Evolutionary conservation across 768 basidiomycete species (phyloP).

Genomic region (Artomyces pyxidatus): DNA sequence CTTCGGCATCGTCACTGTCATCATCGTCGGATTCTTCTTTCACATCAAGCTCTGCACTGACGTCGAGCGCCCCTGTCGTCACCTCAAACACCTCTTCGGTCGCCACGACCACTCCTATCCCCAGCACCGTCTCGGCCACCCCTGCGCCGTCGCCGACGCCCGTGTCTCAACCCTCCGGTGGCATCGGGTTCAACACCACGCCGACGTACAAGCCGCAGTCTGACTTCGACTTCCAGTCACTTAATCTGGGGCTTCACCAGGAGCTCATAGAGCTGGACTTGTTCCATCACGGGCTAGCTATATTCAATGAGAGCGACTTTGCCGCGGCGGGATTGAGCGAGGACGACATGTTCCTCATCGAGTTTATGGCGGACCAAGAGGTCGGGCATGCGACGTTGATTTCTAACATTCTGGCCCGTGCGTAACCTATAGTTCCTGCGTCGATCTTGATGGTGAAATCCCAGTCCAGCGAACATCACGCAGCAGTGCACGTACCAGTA

Average conservation of each 20-base stretch:
- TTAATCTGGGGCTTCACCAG: conserved; percentile 55
- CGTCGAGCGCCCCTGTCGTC: background rate
- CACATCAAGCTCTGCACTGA: background rate
- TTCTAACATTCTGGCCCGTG: conserved; percentile 40
- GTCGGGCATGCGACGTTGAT: conserved; percentile 51
- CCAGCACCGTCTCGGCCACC: conserved; percentile 4
- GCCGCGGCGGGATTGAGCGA: conserved; percentile 42
- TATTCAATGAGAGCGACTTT: conserved; percentile 50
- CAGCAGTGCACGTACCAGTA: conserved; percentile 52
- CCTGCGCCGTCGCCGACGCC: conserved; percentile 2
- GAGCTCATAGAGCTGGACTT: conserved; percentile 56
- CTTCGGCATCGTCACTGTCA: background rate
- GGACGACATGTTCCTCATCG: conserved; percentile 46
- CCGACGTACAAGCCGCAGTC: conserved; percentile 28
- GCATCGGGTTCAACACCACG: conserved; percentile 21
- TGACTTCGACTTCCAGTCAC: conserved; percentile 44
- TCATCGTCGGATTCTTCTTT: background rate
- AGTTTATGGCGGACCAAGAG: conserved; percentile 60
- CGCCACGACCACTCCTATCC: background rate
- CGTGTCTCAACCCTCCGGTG: conserved; percentile 18
- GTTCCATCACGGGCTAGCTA: conserved; percentile 46
- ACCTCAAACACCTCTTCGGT: background rate
- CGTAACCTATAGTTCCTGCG: conserved; percentile 10
- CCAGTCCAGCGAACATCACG: conserved; percentile 29
- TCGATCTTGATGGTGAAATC: background rate